Conservation (phyloP, 257 asterid genomes). For the Penstemon barbatus region DNA sequence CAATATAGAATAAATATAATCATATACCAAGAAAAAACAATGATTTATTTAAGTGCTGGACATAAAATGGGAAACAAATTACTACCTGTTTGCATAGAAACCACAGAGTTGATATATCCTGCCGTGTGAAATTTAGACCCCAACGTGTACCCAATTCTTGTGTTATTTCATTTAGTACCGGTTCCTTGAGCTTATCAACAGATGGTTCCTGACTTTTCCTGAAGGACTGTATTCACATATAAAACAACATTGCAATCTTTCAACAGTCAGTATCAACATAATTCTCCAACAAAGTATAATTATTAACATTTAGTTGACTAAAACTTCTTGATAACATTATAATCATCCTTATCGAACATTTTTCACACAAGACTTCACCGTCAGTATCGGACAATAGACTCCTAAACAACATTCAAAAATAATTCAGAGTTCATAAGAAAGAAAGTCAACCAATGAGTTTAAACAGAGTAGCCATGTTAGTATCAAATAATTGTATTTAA, state of each 20-base stretch:
- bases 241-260: constrained; percentile 20
- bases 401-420: not conserved
- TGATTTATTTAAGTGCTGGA: constrained; percentile 23
- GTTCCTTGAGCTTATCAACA: constrained; percentile 77
- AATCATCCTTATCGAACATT: constrained; percentile 5
- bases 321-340: constrained; percentile 10
- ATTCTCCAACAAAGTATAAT: constrained; percentile 6
- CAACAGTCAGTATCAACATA: constrained; percentile 16
- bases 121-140: constrained; percentile 72
- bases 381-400: constrained; percentile 13
- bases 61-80: constrained; percentile 4
- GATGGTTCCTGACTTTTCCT: constrained; percentile 87
- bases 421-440: constrained; percentile 3
- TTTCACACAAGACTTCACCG: not conserved
- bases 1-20: constrained; percentile 16
- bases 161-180: constrained; percentile 64
- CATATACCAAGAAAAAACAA: constrained; percentile 14
- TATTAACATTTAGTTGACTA: not conserved
- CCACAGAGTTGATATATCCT: constrained; percentile 82
- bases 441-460: constrained; percentile 16
- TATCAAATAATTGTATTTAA: not conserved
- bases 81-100: constrained; percentile 90
- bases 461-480: not conserved
- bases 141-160: constrained; percentile 54
- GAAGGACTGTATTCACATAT: constrained; percentile 49